Base-by-base conservation (phyloP, 2,329 filamentous ascomycete genomes). In the Xylariaceae sp. region DNA sequence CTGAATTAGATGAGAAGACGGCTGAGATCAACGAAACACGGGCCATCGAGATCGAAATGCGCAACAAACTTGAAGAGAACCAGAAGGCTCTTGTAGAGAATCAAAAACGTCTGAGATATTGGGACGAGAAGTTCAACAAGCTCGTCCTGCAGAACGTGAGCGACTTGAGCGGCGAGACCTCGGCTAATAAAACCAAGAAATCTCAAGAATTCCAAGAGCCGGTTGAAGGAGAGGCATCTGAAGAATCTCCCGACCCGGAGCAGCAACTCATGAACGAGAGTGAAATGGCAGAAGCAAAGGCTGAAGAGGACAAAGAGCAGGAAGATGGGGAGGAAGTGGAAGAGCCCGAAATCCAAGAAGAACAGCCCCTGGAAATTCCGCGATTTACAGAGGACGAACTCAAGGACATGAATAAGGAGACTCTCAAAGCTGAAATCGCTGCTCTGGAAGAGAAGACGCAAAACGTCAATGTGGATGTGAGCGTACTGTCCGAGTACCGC, bases 41-140 rank as follows among this genome's bases (percentile, higher is more conserved):
- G 9, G 90, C 89, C 0, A 73, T 85, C 3, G 93, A 98, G 64
- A 96, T 98, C 47, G 93, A 98, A 65, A 96, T 97, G 89, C 86
- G 87, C 49, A 97, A 97, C 67, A 95, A 95, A 68, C 82, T 98
- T 1, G 93, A 97, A 59, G 91, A 97, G 60, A 93, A 91, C 62
- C 87, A 95, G 52, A 98, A 98, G 67, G 79, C 84, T 9, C 76
- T 97, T 12, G 66, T 70, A 0, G 91, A 97, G 59, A 95, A 94
- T 64, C 83, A 94, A 62, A 90, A 87, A 65, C 82, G 87, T 45
- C 76, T 87, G 31, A 77, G 75, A 29, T 88, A 95, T 68, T 97
- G 90, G 89, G 73, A 89, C 41, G 88, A 95, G 45, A 96, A 97
- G 69, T 72, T 95, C 8, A 74, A 76, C 39, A 97, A 95, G 69